Conservation (phyloP, 1,284 basidiomycete species). For the Moesziomyces globuligerus region DNA sequence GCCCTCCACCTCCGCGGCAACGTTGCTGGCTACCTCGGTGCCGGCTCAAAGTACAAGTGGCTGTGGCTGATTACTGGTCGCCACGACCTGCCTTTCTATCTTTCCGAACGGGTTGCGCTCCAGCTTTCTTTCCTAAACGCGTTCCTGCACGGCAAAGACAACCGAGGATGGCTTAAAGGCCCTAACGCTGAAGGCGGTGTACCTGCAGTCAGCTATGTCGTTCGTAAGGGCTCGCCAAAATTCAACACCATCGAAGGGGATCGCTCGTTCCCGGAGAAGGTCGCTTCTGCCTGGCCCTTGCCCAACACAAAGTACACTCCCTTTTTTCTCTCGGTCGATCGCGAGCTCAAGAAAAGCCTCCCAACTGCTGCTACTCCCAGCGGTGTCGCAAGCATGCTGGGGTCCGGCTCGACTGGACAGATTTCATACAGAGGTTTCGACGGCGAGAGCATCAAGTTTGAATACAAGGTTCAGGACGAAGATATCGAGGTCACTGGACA, state of each 20-base stretch:
- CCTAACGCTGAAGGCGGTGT: constrained; percentile 54
- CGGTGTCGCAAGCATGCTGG: constrained; percentile 14
- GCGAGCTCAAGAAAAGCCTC: neutral
- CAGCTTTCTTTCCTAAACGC: constrained; percentile 65
- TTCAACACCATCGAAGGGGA: constrained; percentile 65
- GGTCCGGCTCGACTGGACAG: constrained; percentile 2
- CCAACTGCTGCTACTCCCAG: constrained; percentile 17
- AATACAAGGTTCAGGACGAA: constrained; percentile 3
- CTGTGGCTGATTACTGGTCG: constrained; percentile 65
- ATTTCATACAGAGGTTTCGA: constrained; percentile 13
- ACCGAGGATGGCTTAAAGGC: constrained; percentile 55
- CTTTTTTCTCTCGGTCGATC: constrained; percentile 49
- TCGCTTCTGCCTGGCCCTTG: constrained; percentile 62
- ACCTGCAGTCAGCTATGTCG: constrained; percentile 60
- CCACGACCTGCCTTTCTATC: constrained; percentile 67
- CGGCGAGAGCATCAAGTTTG: constrained; percentile 20
- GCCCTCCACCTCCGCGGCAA: constrained; percentile 66
- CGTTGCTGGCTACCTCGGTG: constrained; percentile 64
- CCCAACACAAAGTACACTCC: constrained; percentile 59
- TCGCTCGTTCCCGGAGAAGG: constrained; percentile 51
- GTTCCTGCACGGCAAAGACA: constrained; percentile 62
- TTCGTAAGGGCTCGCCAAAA: constrained; percentile 65
- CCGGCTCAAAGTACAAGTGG: constrained; percentile 65
- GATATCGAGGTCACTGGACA: constrained; percentile 66
- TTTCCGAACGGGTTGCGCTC: constrained; percentile 59